Evolutionary conservation across 768 basidiomycete species (phyloP), one percentile per base, ranked within the genome.

Genomic region (Lactarius indigo): DNA sequence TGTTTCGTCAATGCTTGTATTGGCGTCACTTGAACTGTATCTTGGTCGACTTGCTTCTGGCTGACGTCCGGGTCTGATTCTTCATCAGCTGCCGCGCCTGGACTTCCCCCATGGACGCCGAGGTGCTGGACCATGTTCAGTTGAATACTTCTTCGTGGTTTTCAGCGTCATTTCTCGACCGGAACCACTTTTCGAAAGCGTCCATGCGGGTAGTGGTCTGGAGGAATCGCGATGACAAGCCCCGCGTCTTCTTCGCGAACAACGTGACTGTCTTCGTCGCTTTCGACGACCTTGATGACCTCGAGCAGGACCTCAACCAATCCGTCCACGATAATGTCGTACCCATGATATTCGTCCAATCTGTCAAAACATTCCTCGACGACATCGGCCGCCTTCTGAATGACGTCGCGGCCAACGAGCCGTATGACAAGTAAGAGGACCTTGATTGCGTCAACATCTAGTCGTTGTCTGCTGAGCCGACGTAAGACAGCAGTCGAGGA

Each of bases 341-440:
- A 98, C 17, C 95, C 96, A 75, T 98, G 96, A 74, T 86, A 98
- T 69, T 97, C 94, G 72, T 98, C 97, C 23, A 98, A 80, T 33
- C 95, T 87, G 76, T 98, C 96, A 71, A 98, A 98, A 68, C 96
- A 96, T 75, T 97, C 96, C 76, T 97, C 96, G 12, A 98, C 94
- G 12, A 98, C 88, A 75, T 98, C 97, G 17, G 90, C 88, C 9
- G 97, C 95, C 71, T 88, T 87, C 56, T 91, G 87, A 0, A 98
- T 92, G 37, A 98, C 87, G 63, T 91, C 90, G 33, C 82, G 81
- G 0, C 97, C 96, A 8, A 96, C 92, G 15, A 98, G 81, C 10
- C 90, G 87, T 64, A 98, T 85, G 74, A 98, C 87, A 31, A 95
- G 79, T 17, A 87, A 84, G 26, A 99, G 81, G 7, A 98, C 95